phyloP scores from a whole-genome alignment of 345 rosid species.

The Sapria himalayana region DNA sequence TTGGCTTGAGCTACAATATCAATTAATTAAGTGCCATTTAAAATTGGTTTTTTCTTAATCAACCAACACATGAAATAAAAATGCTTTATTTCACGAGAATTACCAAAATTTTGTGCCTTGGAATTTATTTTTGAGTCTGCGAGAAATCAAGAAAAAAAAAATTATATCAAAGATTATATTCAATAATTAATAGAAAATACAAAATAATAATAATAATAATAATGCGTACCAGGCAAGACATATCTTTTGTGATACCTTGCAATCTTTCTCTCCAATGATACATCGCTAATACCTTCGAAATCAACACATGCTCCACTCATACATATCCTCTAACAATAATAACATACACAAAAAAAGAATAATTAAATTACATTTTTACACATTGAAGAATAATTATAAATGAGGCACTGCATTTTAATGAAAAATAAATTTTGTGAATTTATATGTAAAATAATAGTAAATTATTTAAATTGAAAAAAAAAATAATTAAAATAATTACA shows the following conservation, averaged over 20 bases:
- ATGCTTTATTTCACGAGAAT: too few species aligned
- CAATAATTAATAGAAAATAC: not conserved
- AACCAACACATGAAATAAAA: too few species aligned
- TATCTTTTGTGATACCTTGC: conserved; percentile 81
- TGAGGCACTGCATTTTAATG: not conserved
- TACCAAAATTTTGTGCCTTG: too few species aligned
- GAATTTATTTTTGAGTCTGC: too few species aligned
- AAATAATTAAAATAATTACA: not conserved
- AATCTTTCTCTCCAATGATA: conserved; percentile 52
- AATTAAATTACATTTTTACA: conserved; percentile 1
- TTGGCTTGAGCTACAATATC: too few species aligned
- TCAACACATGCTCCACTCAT: conserved; percentile 77
- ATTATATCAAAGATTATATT: not conserved
- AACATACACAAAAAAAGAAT: conserved; percentile 1
- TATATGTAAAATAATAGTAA: not conserved
- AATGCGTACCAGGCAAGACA: conserved; percentile 48
- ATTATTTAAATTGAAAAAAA: not conserved
- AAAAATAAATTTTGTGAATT: not conserved
- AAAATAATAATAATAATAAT: not conserved
- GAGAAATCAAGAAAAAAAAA: too few species aligned
- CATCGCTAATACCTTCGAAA: conserved; percentile 69
- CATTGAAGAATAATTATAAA: too few species aligned
- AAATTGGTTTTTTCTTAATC: too few species aligned
- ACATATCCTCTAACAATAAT: conserved; percentile 52
- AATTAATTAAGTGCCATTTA: too few species aligned